These are phyloP conservation scores for Dactylis glomerata DNA, from an alignment of 176 grass and related monocot species.

Conservation along the genomic window DNA sequence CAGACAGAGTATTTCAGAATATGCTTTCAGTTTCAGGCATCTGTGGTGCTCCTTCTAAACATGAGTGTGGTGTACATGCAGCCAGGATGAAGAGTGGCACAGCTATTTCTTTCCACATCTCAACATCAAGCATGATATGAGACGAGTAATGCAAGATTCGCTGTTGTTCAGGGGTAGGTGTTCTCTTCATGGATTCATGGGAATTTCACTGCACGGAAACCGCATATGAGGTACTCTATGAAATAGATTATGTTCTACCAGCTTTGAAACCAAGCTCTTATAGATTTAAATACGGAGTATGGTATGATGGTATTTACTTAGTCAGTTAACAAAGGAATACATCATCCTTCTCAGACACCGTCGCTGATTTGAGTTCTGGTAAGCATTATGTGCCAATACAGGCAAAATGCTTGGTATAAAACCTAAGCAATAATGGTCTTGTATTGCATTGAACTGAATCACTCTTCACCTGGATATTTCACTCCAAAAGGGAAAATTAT, in stretches of 20 bases:
- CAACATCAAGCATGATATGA: neutral
- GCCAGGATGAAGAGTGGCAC: constrained; percentile 33
- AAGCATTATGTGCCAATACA: constrained; percentile 4
- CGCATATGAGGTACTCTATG: neutral
- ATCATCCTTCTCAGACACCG: neutral
- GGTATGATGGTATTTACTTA: neutral
- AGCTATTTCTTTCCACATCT: neutral
- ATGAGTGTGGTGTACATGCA: constrained; percentile 28
- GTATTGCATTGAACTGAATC: neutral
- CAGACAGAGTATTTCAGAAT: constrained; percentile 28
- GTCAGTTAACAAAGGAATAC: neutral
- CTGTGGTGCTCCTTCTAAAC: constrained; percentile 32
- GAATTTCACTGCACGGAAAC: constrained; percentile 1
- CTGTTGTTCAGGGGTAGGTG: neutral
- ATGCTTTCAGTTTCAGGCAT: constrained; percentile 39
- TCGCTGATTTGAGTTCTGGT: constrained; percentile 12
- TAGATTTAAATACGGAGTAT: neutral
- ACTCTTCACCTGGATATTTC: neutral
- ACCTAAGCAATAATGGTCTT: neutral
- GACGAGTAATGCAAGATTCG: neutral
- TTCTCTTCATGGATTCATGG: neutral
- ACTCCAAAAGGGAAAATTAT: neutral
- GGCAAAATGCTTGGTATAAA: constrained; percentile 4
- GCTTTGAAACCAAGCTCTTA: neutral
- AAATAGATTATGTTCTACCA: neutral